phyloP scores from a whole-genome alignment of 805 yeast species.

The Ogataea neopini region DNA sequence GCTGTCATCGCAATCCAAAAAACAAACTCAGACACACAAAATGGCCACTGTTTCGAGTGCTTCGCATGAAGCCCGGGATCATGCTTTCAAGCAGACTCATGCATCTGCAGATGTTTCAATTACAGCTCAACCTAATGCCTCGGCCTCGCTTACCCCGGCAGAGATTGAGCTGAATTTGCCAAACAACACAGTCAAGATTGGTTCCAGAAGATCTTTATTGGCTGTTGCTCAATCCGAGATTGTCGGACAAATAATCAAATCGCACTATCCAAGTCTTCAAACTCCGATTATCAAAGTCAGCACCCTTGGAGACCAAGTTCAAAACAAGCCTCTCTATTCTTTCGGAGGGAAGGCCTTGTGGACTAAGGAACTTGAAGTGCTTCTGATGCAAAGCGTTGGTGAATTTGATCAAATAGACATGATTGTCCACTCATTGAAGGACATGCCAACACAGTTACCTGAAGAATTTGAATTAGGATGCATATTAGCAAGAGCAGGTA shows the following conservation, averaged over 20 bases:
- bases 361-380: slow-evolving; percentile 91
- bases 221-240: slow-evolving; percentile 86
- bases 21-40: slow-evolving; percentile 4
- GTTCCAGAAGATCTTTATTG: slow-evolving; percentile 85
- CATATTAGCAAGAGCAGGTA: slow-evolving; percentile 70
- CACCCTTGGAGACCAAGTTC: slow-evolving; percentile 90
- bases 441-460: slow-evolving; percentile 86
- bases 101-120: slow-evolving; percentile 1
- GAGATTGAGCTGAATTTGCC: slow-evolving; percentile 22
- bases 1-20: slow-evolving; percentile 6
- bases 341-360: slow-evolving; percentile 96
- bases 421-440: slow-evolving; percentile 92
- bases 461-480: slow-evolving; percentile 89
- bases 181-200: slow-evolving; percentile 47
- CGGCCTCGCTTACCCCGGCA: slow-evolving; percentile 15
- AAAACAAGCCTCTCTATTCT: slow-evolving; percentile 80
- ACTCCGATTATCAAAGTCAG: slow-evolving; percentile 78
- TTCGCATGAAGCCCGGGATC: neutral
- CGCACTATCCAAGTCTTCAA: slow-evolving; percentile 58
- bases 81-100: slow-evolving; percentile 1
- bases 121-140: slow-evolving; percentile 5
- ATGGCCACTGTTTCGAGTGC: slow-evolving; percentile 1
- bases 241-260: slow-evolving; percentile 61
- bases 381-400: slow-evolving; percentile 65
- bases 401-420: slow-evolving; percentile 71